phyloP scores from a whole-genome alignment of 192 early-diverging fungal genomes.

The Thamnidium elegans region DNA sequence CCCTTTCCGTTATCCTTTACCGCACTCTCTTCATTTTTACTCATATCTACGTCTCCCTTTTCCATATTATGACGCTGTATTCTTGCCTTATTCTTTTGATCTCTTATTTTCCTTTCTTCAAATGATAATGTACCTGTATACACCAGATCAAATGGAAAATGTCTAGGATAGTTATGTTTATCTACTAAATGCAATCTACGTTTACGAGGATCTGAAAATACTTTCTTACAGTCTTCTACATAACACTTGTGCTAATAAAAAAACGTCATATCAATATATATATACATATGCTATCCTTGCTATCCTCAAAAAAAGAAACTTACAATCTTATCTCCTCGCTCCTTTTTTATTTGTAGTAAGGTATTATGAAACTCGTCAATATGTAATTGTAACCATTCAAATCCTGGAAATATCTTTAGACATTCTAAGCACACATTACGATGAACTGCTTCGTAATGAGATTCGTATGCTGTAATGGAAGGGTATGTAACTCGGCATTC shows the following conservation, averaged over 20 bases:
- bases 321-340: constrained; percentile 52
- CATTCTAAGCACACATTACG: constrained; percentile 47
- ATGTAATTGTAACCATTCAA: constrained; percentile 49
- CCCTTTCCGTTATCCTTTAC: neutral
- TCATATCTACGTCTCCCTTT: neutral
- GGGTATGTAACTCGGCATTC: constrained; percentile 31
- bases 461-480: constrained; percentile 40
- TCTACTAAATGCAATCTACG: constrained; percentile 50
- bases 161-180: constrained; percentile 49
- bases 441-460: constrained; percentile 51
- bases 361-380: constrained; percentile 47
- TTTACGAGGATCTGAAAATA: constrained; percentile 36
- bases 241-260: constrained; percentile 47
- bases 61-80: neutral
- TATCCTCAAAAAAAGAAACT: constrained; percentile 1
- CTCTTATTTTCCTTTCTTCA: constrained; percentile 19
- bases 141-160: constrained; percentile 48
- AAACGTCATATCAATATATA: neutral
- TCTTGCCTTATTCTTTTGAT: constrained; percentile 19
- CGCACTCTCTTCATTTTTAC: neutral
- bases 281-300: too few relatives aligned
- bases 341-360: constrained; percentile 41
- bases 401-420: constrained; percentile 43
- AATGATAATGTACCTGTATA: constrained; percentile 39
- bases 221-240: constrained; percentile 46